These are phyloP conservation scores for Diaporthe sp. DNA, from an alignment of 2,329 filamentous ascomycete genomes.

Conservation along the genomic window DNA sequence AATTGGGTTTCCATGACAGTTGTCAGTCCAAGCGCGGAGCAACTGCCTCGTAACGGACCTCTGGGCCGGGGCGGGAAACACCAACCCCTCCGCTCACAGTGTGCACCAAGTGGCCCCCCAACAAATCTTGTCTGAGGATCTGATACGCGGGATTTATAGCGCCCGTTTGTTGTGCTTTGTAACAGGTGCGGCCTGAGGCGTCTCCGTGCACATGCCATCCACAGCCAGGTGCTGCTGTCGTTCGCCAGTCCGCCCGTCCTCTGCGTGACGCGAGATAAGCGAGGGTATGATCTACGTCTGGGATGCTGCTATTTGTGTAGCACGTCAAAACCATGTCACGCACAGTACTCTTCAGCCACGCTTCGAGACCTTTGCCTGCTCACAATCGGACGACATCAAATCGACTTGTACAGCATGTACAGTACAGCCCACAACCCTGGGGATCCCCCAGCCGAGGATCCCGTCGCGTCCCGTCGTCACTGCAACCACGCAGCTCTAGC, in stretches of 20 bases:
- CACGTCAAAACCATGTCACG: background rate
- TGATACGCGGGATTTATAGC: conserved; percentile 4
- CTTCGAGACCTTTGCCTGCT: background rate
- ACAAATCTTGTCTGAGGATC: conserved; percentile 17
- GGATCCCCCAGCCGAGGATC: background rate
- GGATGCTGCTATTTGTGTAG: conserved; percentile 17
- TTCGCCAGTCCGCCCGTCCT: background rate
- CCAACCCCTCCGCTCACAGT: background rate
- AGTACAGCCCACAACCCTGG: background rate
- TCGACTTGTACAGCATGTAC: background rate
- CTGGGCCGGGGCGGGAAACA: background rate
- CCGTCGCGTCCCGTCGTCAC: background rate
- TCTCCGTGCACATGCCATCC: conserved; percentile 4
- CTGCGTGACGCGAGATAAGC: conserved; percentile 5
- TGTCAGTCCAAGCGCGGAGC: conserved; percentile 9
- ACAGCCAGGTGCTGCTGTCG: background rate
- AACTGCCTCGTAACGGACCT: background rate
- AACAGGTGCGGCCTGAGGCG: conserved; percentile 7
- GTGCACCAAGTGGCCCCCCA: background rate
- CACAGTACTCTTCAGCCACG: background rate
- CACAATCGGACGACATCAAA: background rate
- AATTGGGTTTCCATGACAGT: conserved; percentile 14
- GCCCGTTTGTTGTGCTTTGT: background rate
- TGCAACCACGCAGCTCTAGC: background rate
- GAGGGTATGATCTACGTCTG: conserved; percentile 20